Evolutionary conservation across 208 protist species (phyloP).

Genomic region (Willaertia magna): DNA sequence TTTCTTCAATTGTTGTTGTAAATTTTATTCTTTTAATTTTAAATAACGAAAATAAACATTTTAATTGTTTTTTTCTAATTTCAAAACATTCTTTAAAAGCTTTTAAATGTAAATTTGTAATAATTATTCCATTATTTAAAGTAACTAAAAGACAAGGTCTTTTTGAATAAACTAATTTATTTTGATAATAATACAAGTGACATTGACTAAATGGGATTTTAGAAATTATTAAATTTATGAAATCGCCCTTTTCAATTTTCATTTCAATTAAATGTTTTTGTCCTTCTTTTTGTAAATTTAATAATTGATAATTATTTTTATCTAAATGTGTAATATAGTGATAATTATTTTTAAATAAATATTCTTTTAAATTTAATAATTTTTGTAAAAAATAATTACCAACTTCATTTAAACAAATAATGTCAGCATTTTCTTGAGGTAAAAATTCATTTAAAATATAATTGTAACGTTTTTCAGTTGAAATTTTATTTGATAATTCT

Average conservation of each 20-base stretch:
- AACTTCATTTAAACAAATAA: background rate
- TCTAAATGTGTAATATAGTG: background rate
- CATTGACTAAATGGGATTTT: background rate
- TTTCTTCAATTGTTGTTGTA: too few species aligned
- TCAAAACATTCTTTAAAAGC: background rate
- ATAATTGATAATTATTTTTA: background rate
- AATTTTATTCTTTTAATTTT: background rate
- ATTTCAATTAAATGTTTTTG: background rate
- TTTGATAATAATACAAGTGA: background rate
- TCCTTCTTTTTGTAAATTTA: background rate
- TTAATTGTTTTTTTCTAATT: background rate
- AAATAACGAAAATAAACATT: background rate
- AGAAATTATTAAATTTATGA: background rate
- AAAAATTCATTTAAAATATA: background rate
- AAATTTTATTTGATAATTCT: background rate
- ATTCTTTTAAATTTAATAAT: background rate
- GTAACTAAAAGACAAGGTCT: background rate
- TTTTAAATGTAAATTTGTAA: background rate
- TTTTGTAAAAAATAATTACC: background rate
- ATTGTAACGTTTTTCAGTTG: background rate
- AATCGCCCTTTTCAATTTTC: background rate
- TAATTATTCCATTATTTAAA: background rate
- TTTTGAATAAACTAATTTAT: background rate
- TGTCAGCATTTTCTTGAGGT: background rate
- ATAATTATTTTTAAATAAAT: too few species aligned